Evolutionary conservation across 106 monocot genomes (phyloP).

Genomic region (Hemerocallis citrina): DNA sequence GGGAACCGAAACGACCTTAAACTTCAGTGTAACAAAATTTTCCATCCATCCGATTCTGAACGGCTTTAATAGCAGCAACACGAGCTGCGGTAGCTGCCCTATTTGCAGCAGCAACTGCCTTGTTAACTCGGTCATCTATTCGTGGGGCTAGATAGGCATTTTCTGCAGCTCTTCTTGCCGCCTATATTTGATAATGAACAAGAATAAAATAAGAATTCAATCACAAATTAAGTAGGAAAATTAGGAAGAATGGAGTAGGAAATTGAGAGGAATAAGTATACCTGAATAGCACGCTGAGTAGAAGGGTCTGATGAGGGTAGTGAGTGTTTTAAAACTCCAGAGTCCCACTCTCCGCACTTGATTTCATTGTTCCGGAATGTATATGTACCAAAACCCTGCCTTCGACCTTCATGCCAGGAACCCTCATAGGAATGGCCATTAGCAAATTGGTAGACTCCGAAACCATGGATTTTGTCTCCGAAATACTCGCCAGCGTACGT

Average conservation of each 20-base stretch:
- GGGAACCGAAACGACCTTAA: too few species aligned
- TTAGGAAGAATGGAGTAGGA: neutral
- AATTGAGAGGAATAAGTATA: too few species aligned
- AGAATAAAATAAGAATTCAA: neutral
- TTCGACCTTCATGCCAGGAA: constrained; percentile 46
- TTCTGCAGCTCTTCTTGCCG: constrained; percentile 26
- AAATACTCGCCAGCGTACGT: constrained; percentile 35
- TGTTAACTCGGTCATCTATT: constrained; percentile 29
- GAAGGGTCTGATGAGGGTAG: neutral
- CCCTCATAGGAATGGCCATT: constrained; percentile 49
- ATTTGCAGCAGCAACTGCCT: constrained; percentile 33
- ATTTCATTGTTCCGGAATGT: constrained; percentile 34
- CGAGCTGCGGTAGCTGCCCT: constrained; percentile 37
- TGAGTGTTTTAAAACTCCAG: constrained; percentile 13
- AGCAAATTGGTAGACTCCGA: constrained; percentile 41
- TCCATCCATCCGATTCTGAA: constrained; percentile 42
- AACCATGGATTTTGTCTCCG: constrained; percentile 42
- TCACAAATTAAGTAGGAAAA: neutral
- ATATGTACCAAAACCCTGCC: constrained; percentile 40
- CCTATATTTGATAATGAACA: constrained; percentile 6
- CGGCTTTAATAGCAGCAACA: constrained; percentile 40
- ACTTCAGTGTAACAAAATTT: constrained; percentile 31
- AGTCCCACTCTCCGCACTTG: constrained; percentile 31
- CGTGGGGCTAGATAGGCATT: constrained; percentile 19
- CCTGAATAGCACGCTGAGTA: constrained; percentile 21